Evolutionary conservation across 805 yeast species (phyloP), one percentile per base, ranked within the genome.

Genomic region (Wickerhamiella nectarea): DNA sequence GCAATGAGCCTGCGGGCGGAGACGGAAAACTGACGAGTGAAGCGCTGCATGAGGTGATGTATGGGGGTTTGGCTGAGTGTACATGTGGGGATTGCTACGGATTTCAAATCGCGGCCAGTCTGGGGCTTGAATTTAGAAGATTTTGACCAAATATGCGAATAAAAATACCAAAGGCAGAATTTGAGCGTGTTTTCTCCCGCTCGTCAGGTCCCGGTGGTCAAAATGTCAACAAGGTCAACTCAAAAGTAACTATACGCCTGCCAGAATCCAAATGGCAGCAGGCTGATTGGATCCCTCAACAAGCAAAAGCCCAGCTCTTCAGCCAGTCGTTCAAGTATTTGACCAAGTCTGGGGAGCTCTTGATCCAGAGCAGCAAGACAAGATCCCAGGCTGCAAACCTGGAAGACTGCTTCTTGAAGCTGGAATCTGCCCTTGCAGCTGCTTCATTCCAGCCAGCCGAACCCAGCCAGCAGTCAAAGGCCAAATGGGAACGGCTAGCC

Each of bases 131-230:
- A n/a, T n/a, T n/a, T n/a, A n/a, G n/a, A n/a, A n/a, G n/a, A n/a
- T n/a, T n/a, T n/a, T n/a, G 24, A 8, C 24, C 24, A 21, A 8
- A 21, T n/a, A 39, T 39, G 42, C 29, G 29, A 31, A 9, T 39
- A 19, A 19, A 35, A 22, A 26, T 39, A 14, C 42, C 42, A 1
- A 56, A 62, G 11, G 49, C 57, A 14, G 51, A 58, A 12, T 77
- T 78, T 52, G 60, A 62, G 2, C 55, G 71, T 1, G 49, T 66
- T 3, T 78, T 61, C 54, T 65, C 75, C 43, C 59, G 87, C 46
- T 71, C 91, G 0, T 74, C 86, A 26, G 94, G 94, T 0, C 84
- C 94, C 0, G 94, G 94, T 1, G 94, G 94, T 0, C 94, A 83
- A 52, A 79, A 84, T 54, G 93, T 84, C 9, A 83, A 83, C 58